phyloP scores from a whole-genome alignment of 2,329 filamentous ascomycete species.

The Cryphonectria japonica region DNA sequence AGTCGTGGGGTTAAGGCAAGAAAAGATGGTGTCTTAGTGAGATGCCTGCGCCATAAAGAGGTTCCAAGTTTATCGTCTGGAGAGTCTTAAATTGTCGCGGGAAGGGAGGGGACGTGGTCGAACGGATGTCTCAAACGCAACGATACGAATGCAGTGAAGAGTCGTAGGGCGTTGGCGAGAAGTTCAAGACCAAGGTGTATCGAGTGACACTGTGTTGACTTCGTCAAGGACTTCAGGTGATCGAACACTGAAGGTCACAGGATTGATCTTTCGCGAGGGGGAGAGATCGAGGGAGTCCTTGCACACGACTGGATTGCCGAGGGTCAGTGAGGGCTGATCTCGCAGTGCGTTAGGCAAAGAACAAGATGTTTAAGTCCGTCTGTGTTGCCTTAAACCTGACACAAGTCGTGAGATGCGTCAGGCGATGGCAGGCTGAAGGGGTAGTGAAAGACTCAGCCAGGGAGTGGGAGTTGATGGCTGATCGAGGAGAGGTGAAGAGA shows the following conservation, averaged over 20 bases:
- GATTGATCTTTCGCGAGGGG: slow-evolving; percentile 7
- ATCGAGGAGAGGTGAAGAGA: not conserved
- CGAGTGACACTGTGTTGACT: not conserved
- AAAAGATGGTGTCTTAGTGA: slow-evolving; percentile 40
- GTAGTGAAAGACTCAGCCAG: slow-evolving; percentile 6
- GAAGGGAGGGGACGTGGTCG: slow-evolving; percentile 12
- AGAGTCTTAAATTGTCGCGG: not conserved
- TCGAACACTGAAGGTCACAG: not conserved
- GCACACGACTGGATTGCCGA: slow-evolving; percentile 23
- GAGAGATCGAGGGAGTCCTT: slow-evolving; percentile 21
- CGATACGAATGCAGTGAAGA: slow-evolving; percentile 12
- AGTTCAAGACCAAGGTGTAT: too few relatives aligned
- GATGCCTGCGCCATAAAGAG: slow-evolving; percentile 43
- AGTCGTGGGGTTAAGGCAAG: slow-evolving; percentile 36
- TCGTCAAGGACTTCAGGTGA: not conserved
- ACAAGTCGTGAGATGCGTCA: slow-evolving; percentile 19
- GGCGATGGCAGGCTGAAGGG: slow-evolving; percentile 20
- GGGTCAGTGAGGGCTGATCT: slow-evolving; percentile 22
- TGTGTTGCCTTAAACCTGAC: slow-evolving; percentile 19
- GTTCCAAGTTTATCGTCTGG: slow-evolving; percentile 25
- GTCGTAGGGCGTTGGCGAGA: slow-evolving; percentile 12
- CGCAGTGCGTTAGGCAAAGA: slow-evolving; percentile 8
- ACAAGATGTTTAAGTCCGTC: slow-evolving; percentile 18
- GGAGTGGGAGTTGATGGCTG: slow-evolving; percentile 4
- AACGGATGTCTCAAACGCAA: slow-evolving; percentile 11